Evolutionary conservation across 2,329 filamentous ascomycete genomes (phyloP).

Genomic region (Colletotrichum sp.): DNA sequence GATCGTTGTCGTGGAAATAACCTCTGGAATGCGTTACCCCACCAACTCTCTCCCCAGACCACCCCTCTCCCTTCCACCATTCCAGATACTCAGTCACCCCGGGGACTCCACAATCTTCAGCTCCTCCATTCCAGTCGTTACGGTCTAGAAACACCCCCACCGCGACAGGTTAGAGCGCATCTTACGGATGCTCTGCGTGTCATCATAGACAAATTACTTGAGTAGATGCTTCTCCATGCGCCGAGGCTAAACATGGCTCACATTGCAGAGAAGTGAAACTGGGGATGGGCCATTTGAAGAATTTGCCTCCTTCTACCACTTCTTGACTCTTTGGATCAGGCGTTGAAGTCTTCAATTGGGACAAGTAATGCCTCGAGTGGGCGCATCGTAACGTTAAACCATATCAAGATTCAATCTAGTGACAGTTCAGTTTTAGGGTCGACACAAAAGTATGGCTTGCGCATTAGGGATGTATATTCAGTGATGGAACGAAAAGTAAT

Average conservation of each 20-base stretch:
- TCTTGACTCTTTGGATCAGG: too few relatives aligned
- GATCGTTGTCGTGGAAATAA: neutral
- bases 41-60: neutral
- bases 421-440: neutral
- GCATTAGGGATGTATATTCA: conserved; percentile 4
- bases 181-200: neutral
- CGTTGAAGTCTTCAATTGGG: too few relatives aligned
- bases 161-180: neutral
- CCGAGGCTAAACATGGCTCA: too few relatives aligned
- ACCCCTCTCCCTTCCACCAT: neutral
- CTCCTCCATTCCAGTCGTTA: neutral
- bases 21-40: neutral
- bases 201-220: neutral
- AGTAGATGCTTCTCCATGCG: too few relatives aligned
- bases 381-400: too few relatives aligned
- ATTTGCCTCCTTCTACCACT: too few relatives aligned
- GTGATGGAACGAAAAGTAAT: neutral
- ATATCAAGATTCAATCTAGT: too few relatives aligned
- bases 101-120: neutral
- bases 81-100: neutral
- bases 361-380: too few relatives aligned
- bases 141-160: neutral
- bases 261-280: too few relatives aligned
- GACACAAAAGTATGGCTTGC: neutral
- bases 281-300: too few relatives aligned